phyloP scores from a whole-genome alignment of 371 early-diverging fungal species.

The Haplosporangium sp. region DNA sequence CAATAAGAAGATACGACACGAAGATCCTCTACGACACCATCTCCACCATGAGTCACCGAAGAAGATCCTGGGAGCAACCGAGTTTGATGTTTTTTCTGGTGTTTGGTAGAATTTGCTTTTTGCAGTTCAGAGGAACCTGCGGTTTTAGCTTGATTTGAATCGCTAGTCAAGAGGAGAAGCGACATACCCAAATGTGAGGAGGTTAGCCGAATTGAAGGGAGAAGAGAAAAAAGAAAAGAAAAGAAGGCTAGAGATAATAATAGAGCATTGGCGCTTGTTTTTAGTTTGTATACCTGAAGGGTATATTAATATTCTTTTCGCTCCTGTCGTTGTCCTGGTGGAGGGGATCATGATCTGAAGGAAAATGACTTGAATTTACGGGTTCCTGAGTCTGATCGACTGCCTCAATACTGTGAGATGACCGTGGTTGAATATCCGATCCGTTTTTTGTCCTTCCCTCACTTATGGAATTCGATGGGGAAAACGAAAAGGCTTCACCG shows the following conservation, averaged over 20 bases:
- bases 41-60: not conserved
- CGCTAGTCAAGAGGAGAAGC: slow-evolving; percentile 4
- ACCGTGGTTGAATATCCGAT: not conserved
- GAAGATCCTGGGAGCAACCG: not conserved
- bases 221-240: not conserved
- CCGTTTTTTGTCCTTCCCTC: not conserved
- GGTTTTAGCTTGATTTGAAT: not conserved
- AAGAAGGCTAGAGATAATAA: not conserved
- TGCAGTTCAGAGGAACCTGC: slow-evolving; percentile 1
- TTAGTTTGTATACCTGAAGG: not conserved
- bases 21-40: slow-evolving; percentile 24
- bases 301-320: not conserved
- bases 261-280: not conserved
- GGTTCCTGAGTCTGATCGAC: not conserved
- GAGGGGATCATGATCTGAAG: slow-evolving; percentile 1
- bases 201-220: not conserved
- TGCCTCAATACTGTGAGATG: not conserved
- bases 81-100: not conserved
- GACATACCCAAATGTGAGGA: not conserved
- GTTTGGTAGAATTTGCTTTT: not conserved
- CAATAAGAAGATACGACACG: not conserved
- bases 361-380: not conserved
- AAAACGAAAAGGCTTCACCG: not conserved
- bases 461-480: not conserved
- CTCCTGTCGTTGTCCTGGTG: not conserved